These are phyloP conservation scores for Cryptosporidium felis DNA, from an alignment of 169 alveolate species.

Conservation along the genomic window DNA sequence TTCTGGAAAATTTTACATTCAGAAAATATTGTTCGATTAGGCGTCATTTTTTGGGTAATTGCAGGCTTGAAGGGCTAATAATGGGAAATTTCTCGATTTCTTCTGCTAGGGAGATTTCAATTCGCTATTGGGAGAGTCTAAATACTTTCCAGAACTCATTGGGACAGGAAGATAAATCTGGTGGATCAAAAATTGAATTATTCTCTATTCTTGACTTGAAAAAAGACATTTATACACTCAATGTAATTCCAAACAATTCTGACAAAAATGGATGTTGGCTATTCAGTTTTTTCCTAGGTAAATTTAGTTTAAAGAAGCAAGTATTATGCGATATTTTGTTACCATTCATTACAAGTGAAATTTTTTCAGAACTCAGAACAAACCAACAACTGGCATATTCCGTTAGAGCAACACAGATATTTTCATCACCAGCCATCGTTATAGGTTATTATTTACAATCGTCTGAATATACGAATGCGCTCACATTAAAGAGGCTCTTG, in stretches of 20 bases:
- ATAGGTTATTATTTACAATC: conserved; percentile 61
- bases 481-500: conserved; percentile 26
- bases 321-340: conserved; percentile 7
- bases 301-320: neutral
- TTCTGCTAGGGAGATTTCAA: conserved; percentile 6
- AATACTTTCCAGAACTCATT: neutral
- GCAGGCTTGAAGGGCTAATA: conserved; percentile 51
- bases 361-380: conserved; percentile 52
- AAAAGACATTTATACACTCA: neutral
- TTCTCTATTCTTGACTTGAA: conserved; percentile 7
- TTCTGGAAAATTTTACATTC: conserved; percentile 8
- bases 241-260: neutral
- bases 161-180: neutral
- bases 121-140: conserved; percentile 13
- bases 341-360: conserved; percentile 39
- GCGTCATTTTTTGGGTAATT: neutral
- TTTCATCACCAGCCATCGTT: conserved; percentile 40
- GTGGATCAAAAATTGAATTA: conserved; percentile 6
- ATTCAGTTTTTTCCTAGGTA: conserved; percentile 24
- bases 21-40: neutral
- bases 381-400: conserved; percentile 47
- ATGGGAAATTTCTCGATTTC: conserved; percentile 37
- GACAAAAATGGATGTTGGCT: conserved; percentile 63
- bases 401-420: conserved; percentile 38
- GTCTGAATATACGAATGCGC: conserved; percentile 54